phyloP scores from a whole-genome alignment of 1,284 basidiomycete species.

The Ustilago trichophora region DNA sequence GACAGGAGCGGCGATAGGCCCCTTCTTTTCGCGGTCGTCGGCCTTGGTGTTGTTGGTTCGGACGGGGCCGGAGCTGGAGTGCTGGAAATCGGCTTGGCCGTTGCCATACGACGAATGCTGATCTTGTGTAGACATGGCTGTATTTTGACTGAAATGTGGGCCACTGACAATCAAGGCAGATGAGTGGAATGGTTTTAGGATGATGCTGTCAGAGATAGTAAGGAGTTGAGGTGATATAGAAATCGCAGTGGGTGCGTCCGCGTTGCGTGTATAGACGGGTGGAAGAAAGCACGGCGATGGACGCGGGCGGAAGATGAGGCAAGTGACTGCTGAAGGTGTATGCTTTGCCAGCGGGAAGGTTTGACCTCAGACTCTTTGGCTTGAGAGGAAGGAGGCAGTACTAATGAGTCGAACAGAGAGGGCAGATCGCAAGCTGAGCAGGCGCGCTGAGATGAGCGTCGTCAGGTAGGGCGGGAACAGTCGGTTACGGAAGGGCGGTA shows the following conservation, averaged over 20 bases:
- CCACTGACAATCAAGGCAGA: too few species aligned
- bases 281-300: too few species aligned
- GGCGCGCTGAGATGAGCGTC: conserved; percentile 3
- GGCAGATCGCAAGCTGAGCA: conserved; percentile 1
- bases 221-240: too few species aligned
- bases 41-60: conserved; percentile 29
- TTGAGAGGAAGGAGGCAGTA: not conserved
- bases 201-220: too few species aligned
- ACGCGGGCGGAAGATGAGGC: too few species aligned
- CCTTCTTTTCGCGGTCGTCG: conserved; percentile 39
- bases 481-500: not conserved
- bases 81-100: conserved; percentile 13
- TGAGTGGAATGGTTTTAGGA: too few species aligned
- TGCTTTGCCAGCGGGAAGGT: too few species aligned
- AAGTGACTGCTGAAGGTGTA: too few species aligned
- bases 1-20: conserved; percentile 52
- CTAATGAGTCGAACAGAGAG: too few species aligned
- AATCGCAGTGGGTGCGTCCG: too few species aligned
- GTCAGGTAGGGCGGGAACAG: not conserved
- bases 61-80: conserved; percentile 25
- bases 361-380: not conserved
- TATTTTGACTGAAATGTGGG: too few species aligned
- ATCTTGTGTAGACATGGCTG: conserved; percentile 20
- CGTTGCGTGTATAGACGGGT: too few species aligned
- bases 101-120: conserved; percentile 19